Evolutionary conservation across 2,329 filamentous ascomycete species (phyloP), one percentile per base, ranked within the genome.

Genomic region (Talaromyces amestolkiae): DNA sequence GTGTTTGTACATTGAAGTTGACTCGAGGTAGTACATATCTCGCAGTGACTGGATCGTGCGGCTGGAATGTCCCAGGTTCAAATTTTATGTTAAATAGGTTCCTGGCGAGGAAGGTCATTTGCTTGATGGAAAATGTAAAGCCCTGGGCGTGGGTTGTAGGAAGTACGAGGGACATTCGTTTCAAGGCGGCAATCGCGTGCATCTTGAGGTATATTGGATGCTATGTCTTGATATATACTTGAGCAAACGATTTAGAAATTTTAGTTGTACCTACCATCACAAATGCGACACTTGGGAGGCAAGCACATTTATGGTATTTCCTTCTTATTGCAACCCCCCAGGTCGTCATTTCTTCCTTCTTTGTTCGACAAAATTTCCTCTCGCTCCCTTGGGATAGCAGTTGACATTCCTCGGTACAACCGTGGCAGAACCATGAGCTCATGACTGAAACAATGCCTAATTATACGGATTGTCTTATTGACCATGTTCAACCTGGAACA

Each of bases 21-120:
- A 31, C 4, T 31, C 27, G 17, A 43, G 41, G 35, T 59, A n/a
- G 15, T 15, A 24, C 58, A 65, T 5, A 45, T 19, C 10, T 65
- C 43, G 56, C 61, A 65, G 9, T 61, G 56, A 13, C 56, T 61
- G 22, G 54, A 49, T 31, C 58, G 56, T 17, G 63, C 19, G 6
- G 58, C n/a, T n/a, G n/a, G 10, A 3, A 65, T 39, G 22, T 65
- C 45, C 63, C 58, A 65, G 10, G 22, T 22, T 22, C 22, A 22
- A 22, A 3, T 22, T 22, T 65, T 22, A 65, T 58, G 31, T 65
- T 65, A 8, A 65, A 31, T 1, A 65, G 31, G 35, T 61, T 56
- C 13, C 63, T 56, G 6, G 39, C 63, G 13, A 65, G 53, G 63
- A 65, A 65, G 9, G 11, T 17, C 15, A 43, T 41, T n/a, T 60